Evolutionary conservation across 495 filamentous ascomycete genomes (phyloP).

Genomic region (Evernia prunastri): DNA sequence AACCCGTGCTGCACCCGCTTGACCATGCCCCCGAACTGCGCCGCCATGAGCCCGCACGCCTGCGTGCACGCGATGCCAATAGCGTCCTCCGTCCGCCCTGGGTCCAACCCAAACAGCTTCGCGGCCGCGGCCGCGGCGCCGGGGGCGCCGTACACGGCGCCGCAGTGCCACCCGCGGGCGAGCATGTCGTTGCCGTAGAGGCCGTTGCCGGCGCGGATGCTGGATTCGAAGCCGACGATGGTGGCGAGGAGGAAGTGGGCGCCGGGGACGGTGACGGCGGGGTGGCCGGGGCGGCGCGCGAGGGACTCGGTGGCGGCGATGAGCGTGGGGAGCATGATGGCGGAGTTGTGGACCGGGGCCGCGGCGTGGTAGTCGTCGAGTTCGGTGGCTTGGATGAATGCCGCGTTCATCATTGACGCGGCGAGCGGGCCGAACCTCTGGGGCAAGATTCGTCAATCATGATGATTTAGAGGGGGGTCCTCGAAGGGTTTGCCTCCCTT

Average conservation of each 20-base stretch:
- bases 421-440: constrained; percentile 27
- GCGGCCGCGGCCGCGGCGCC: constrained; percentile 35
- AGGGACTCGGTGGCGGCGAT: background rate
- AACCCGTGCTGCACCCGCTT: constrained; percentile 46
- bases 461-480: no score
- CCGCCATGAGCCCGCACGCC: constrained; percentile 39
- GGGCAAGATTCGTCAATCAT: no score
- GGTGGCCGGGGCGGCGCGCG: background rate
- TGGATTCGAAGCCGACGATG: constrained; percentile 37
- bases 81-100: constrained; percentile 33
- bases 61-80: constrained; percentile 42
- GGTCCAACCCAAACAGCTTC: constrained; percentile 34
- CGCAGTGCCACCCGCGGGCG: constrained; percentile 40
- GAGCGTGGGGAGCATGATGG: constrained; percentile 9
- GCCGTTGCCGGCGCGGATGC: constrained; percentile 36
- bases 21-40: constrained; percentile 39
- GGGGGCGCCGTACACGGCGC: constrained; percentile 40
- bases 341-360: constrained; percentile 35
- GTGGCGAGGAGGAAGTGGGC: constrained; percentile 34
- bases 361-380: constrained; percentile 29
- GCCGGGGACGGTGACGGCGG: background rate
- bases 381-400: constrained; percentile 23
- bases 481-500: no score
- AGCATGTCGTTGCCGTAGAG: constrained; percentile 39
- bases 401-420: constrained; percentile 20